Conservation (phyloP, 2,329 filamentous ascomycete species). For the Trichoderma breve region DNA sequence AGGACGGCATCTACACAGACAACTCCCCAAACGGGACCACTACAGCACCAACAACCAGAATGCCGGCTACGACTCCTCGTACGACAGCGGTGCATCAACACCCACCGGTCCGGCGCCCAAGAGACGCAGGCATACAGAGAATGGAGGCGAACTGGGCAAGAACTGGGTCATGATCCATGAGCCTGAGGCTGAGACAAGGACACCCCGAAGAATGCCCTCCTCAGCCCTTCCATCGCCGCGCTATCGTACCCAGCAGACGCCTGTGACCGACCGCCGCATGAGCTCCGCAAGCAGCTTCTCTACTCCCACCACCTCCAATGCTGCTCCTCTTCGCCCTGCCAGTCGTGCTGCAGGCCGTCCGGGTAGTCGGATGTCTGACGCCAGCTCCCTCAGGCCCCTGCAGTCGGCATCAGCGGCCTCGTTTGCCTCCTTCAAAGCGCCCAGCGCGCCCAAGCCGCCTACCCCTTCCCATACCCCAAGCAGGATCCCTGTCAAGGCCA, state of each 20-base stretch:
- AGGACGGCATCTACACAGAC: not conserved
- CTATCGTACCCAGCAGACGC: slow-evolving; percentile 35
- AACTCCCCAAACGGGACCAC: not conserved
- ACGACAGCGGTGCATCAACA: slow-evolving; percentile 39
- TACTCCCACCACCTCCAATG: not conserved
- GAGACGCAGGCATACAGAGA: slow-evolving; percentile 55
- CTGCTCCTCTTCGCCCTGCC: slow-evolving; percentile 20
- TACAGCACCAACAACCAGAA: slow-evolving; percentile 14
- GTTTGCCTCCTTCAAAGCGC: slow-evolving; percentile 26
- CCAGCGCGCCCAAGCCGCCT: slow-evolving; percentile 28
- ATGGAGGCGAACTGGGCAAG: slow-evolving; percentile 56
- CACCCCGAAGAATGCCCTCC: slow-evolving; percentile 28
- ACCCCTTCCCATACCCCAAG: slow-evolving; percentile 31
- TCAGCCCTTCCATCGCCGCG: slow-evolving; percentile 29
- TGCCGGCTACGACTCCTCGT: slow-evolving; percentile 28
- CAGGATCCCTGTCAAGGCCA: slow-evolving; percentile 41
- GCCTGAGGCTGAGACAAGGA: slow-evolving; percentile 26
- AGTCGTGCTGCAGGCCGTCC: slow-evolving; percentile 28
- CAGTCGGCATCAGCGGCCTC: slow-evolving; percentile 34
- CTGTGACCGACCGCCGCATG: slow-evolving; percentile 41
- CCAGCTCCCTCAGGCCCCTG: slow-evolving; percentile 22
- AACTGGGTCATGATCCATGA: slow-evolving; percentile 71
- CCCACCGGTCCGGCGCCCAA: slow-evolving; percentile 49
- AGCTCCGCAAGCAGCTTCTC: slow-evolving; percentile 31
- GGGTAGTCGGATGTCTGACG: slow-evolving; percentile 47